Conservation (phyloP, 192 early-diverging fungal species). For the Coemansia sp. region DNA sequence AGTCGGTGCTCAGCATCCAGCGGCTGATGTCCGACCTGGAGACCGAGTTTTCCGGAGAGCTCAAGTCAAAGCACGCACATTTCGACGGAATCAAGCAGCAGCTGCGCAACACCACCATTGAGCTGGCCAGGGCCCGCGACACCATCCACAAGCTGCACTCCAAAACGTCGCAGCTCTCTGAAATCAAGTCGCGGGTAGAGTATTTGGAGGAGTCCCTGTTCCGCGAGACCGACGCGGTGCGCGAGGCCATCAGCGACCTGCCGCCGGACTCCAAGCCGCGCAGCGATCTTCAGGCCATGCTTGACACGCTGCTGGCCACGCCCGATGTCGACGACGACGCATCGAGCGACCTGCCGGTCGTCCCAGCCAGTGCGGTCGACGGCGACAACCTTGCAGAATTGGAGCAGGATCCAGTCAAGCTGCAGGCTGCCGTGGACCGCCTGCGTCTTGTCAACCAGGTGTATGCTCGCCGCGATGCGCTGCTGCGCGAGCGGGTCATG, state of each 20-base stretch:
- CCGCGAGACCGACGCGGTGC: conserved; percentile 49
- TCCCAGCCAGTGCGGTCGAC: conserved; percentile 10
- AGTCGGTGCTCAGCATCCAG: conserved; percentile 58
- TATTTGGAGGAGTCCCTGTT: conserved; percentile 59
- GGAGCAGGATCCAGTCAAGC: conserved; percentile 34
- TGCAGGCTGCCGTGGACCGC: conserved; percentile 29
- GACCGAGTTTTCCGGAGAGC: conserved; percentile 60
- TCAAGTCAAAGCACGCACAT: conserved; percentile 57
- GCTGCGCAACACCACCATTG: conserved; percentile 54
- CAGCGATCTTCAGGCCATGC: conserved; percentile 19
- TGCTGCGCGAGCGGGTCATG: conserved; percentile 60
- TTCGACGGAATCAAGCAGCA: conserved; percentile 57
- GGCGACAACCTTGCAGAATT: conserved; percentile 11
- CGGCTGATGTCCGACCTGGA: conserved; percentile 69
- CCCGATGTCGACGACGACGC: conserved; percentile 4
- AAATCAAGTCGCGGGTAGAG: conserved; percentile 61
- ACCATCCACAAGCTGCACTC: conserved; percentile 53
- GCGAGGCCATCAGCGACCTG: conserved; percentile 31
- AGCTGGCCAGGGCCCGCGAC: conserved; percentile 56
- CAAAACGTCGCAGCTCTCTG: conserved; percentile 55
- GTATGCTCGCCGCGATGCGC: conserved; percentile 40
- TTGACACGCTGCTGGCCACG: conserved; percentile 19
- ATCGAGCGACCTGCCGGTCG: conserved; percentile 10
- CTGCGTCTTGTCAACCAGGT: conserved; percentile 47
- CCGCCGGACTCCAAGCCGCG: conserved; percentile 32